Evolutionary conservation across 805 yeast species (phyloP).

Genomic region (Maudiozyma bulderi): DNA sequence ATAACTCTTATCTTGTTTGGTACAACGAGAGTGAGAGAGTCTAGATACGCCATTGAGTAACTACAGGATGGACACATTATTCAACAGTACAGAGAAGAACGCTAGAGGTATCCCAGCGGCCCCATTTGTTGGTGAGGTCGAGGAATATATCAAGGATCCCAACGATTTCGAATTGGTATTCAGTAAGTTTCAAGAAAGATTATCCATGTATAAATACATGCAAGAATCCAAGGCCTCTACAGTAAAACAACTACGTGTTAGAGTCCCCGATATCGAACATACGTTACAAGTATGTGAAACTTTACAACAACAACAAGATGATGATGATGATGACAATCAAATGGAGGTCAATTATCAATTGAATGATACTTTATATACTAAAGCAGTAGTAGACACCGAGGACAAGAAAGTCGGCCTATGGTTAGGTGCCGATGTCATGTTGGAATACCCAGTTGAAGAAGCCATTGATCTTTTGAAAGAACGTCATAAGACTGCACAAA

Average conservation of each 20-base stretch:
- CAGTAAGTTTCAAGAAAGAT: conserved; percentile 71
- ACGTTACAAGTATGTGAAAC: conserved; percentile 65
- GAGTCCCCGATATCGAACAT: conserved; percentile 88
- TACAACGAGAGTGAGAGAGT: no score
- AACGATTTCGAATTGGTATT: conserved; percentile 65
- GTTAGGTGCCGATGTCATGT: conserved; percentile 98
- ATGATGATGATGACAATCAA: conserved; percentile 8
- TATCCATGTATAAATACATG: conserved; percentile 88
- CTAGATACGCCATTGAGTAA: no score
- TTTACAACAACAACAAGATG: conserved; percentile 16
- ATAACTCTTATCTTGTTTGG: no score
- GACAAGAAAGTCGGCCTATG: conserved; percentile 59
- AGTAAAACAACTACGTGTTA: conserved; percentile 30
- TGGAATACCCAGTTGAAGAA: conserved; percentile 85
- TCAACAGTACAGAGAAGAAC: conserved; percentile 52
- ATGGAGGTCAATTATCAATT: conserved; percentile 77
- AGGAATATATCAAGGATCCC: conserved; percentile 55
- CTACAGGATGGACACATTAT: conserved; percentile 20
- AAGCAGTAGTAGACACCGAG: conserved; percentile 55
- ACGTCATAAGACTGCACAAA: conserved; percentile 54
- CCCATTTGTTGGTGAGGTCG: conserved; percentile 81
- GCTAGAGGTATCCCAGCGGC: conserved; percentile 97
- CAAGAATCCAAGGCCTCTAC: conserved; percentile 33
- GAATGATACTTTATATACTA: conserved; percentile 85
- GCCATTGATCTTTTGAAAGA: conserved; percentile 61